Percentiles rank a stretch among this genome's conserved stretches.
phyloP scores from a whole-genome alignment of 2,329 filamentous ascomycete species.

The Fusarium duplospermum region DNA sequence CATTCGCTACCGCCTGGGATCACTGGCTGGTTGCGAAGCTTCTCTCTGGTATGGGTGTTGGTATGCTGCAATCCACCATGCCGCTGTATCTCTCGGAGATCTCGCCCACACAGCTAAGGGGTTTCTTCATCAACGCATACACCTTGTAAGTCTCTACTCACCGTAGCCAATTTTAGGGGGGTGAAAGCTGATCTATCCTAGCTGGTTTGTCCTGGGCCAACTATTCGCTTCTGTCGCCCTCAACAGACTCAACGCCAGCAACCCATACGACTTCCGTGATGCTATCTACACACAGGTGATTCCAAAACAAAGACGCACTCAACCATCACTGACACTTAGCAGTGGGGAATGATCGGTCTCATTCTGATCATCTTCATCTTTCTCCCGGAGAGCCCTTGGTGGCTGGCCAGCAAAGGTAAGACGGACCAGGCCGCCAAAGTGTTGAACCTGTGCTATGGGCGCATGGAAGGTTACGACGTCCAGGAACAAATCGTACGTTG shows the following conservation, averaged over 20 bases:
- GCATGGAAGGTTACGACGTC: constrained; percentile 19
- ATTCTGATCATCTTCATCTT: constrained; percentile 16
- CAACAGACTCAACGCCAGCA: constrained; percentile 17
- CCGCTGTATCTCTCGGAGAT: constrained; percentile 29
- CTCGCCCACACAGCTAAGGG: constrained; percentile 26
- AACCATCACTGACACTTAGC: not conserved
- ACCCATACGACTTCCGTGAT: constrained; percentile 21
- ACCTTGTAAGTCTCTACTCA: constrained; percentile 10
- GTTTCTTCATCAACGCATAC: constrained; percentile 28
- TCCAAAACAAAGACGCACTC: not conserved
- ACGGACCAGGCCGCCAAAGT: constrained; percentile 18
- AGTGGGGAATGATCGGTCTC: constrained; percentile 28
- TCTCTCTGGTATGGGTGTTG: constrained; percentile 29
- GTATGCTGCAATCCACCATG: constrained; percentile 26
- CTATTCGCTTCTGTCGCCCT: constrained; percentile 28
- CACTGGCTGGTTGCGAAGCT: constrained; percentile 32
- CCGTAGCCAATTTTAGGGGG: accelerated
- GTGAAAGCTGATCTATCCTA: not conserved
- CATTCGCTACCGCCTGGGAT: constrained; percentile 21
- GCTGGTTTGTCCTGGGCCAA: constrained; percentile 29
- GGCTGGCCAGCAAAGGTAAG: constrained; percentile 20
- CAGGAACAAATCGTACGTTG: constrained; percentile 22
- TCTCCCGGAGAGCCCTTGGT: constrained; percentile 27
- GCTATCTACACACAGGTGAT: constrained; percentile 26
- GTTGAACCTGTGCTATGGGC: constrained; percentile 11